Base-by-base conservation (phyloP, 176 grass and related monocot species). In the Oropetium thomaeum region DNA sequence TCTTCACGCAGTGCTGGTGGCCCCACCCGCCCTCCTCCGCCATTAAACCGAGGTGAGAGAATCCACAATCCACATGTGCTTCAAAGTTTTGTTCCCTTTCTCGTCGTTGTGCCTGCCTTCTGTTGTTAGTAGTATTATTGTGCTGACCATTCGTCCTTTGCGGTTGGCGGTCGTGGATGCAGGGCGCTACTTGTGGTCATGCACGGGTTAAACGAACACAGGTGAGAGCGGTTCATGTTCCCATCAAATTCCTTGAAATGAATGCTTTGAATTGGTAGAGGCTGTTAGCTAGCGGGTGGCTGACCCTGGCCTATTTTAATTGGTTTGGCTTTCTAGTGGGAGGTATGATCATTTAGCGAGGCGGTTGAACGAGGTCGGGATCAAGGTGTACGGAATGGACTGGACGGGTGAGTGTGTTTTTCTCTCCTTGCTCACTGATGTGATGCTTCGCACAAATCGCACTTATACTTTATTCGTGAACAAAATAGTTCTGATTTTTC, bases 171-270 rank as follows among this genome's bases (percentile, higher is more conserved):
- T 58, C 43, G 35, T 82, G 32, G 32, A 71, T 58, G 32, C 78
- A 97, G 94, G 88, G 90, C 86, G 39, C 38, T 97, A 3, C 70
- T 97, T 58, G 74, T 93, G 52, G 79, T 97, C 60, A 78, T 97
- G 88, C 94, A 97, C 74, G 94, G 90, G 23, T 61, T 97, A 79
- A 97, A 97, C 70, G 94, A 97, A 78, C 94, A 97, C 80, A 93
- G 94, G 93, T 93, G 84, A 49, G 61, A 16, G 35, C 15, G 58
- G 17, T 54, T 81, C 35, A 11, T 34, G 14, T 78, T 73, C 33
- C 62, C 20, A 10, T 40, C 22, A 34, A 31, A 28, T 62, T 49
- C 14, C 20, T 66, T 58, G 6, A 65, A 70, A 20, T 19, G 25
- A 48, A 48, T 82, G 20, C 1, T 25, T 22, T 10, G 28, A 29